Percentiles rank a stretch among this genome's conserved stretches.
Evolutionary conservation across 2,329 filamentous ascomycete species (phyloP).

Genomic region (Exophiala alcalophila): DNA sequence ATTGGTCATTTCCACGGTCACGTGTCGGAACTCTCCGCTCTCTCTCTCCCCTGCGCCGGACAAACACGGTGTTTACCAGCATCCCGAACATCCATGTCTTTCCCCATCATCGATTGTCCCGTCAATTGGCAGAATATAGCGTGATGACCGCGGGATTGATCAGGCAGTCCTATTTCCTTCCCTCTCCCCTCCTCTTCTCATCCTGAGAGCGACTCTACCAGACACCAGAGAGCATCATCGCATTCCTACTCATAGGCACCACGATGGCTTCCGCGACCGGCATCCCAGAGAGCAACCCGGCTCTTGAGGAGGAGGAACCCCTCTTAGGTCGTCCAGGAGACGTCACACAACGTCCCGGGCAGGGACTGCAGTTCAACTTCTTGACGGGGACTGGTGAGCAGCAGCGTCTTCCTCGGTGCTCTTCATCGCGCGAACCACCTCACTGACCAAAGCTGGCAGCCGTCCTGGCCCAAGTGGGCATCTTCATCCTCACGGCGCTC

Average conservation of each 20-base stretch:
- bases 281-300: slow-evolving; percentile 55
- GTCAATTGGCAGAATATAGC: too few relatives aligned
- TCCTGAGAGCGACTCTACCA: too few relatives aligned
- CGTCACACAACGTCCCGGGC: slow-evolving; percentile 64
- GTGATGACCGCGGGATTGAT: too few relatives aligned
- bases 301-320: slow-evolving; percentile 61
- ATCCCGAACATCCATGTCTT: too few relatives aligned
- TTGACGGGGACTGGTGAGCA: slow-evolving; percentile 60
- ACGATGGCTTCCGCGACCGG: slow-evolving; percentile 68
- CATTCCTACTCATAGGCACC: too few relatives aligned
- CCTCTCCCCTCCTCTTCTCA: too few relatives aligned
- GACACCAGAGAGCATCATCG: neutral
- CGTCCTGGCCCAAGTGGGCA: slow-evolving; percentile 73
- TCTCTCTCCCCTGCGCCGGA: too few relatives aligned
- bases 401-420: neutral
- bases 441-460: slow-evolving; percentile 64
- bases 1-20: too few relatives aligned
- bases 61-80: too few relatives aligned
- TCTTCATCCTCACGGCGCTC: slow-evolving; percentile 69
- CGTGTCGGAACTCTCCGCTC: too few relatives aligned
- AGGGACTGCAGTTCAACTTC: slow-evolving; percentile 67
- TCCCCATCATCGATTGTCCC: too few relatives aligned
- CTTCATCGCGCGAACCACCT: slow-evolving; percentile 15
- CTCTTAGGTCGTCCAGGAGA: slow-evolving; percentile 70
- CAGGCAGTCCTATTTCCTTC: too few relatives aligned